Evolutionary conservation across 805 yeast species (phyloP), one percentile per base, ranked within the genome.

Genomic region (Lipomyces lipofer): DNA sequence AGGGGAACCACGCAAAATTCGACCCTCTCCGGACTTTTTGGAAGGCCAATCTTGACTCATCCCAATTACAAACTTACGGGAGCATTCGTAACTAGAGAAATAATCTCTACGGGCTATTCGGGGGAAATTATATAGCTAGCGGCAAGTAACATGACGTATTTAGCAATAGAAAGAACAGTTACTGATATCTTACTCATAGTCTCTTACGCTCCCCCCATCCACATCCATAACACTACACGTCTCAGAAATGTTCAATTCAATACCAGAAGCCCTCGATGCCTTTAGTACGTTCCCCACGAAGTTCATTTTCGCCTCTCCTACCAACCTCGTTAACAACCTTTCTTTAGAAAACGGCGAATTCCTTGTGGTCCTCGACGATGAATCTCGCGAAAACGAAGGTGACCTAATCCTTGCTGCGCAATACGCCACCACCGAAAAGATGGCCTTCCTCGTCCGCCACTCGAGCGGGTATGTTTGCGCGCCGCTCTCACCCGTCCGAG

Each of bases 301-400:
- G n/a, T n/a, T n/a, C n/a, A n/a, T n/a, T n/a, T n/a, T n/a, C n/a
- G n/a, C n/a, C n/a, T n/a, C n/a, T n/a, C n/a, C n/a, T n/a, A n/a
- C n/a, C n/a, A n/a, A n/a, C n/a, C n/a, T n/a, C n/a, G n/a, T n/a
- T 29, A 13, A 29, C 8, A n/a, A 28, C 10, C 25, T 28, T 6
- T 17, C 47, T n/a, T 17, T 30, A 71, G 77, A 79, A 60, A 79
- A 80, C 53, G 95, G 95, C 28, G 87, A 89, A 69, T 90, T 92
- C 66, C 76, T 94, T 45, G 81, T 94, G 44, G 99, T 94, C n/a
- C 86, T 94, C 87, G 99, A 94, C 70, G 97, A 94, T 68, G 97
- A 89, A 70, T 80, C 80, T 67, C 83, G 99, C 64, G 99, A 94
- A 71, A 94, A 94, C 70, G 99, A 94, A 73, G 99, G 99, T 49